These are phyloP conservation scores for Harringtonia aguacate DNA, from an alignment of 2,329 filamentous ascomycete species.

Conservation along the genomic window DNA sequence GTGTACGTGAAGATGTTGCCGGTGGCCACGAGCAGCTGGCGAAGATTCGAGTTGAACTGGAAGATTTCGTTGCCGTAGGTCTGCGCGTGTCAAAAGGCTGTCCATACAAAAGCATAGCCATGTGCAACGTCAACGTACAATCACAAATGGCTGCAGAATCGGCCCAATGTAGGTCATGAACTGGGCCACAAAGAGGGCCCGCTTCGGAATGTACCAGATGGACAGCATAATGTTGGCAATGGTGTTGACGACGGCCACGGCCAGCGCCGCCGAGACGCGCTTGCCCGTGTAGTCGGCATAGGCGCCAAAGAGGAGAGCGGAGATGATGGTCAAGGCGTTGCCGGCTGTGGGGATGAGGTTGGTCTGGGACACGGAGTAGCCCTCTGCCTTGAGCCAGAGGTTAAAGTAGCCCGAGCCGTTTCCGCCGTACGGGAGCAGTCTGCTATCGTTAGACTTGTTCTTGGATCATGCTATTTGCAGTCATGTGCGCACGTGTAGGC, in stretches of 20 bases:
- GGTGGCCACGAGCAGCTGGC: neutral
- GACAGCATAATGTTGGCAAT: neutral
- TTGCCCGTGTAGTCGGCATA: neutral
- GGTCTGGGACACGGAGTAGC: conserved; percentile 33
- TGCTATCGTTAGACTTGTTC: too few species aligned
- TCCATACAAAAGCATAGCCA: too few species aligned
- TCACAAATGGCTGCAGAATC: neutral
- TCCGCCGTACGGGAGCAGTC: neutral
- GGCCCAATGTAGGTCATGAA: neutral
- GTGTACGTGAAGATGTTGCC: neutral
- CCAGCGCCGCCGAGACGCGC: neutral
- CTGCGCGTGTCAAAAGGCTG: too few species aligned
- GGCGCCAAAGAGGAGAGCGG: neutral
- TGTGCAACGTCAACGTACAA: neutral
- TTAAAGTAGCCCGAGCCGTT: conserved; percentile 29
- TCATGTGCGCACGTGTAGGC: neutral
- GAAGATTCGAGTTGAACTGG: neutral
- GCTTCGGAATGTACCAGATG: conserved; percentile 1
- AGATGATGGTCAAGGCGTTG: neutral
- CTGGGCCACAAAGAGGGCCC: neutral
- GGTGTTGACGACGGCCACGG: neutral
- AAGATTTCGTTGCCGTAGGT: conserved; percentile 1
- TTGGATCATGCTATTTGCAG: too few species aligned
- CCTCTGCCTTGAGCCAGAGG: conserved; percentile 37
- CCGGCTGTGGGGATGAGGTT: conserved; percentile 34